phyloP scores from a whole-genome alignment of 2,329 filamentous ascomycete genomes.

The Pochonia chlamydosporia region DNA sequence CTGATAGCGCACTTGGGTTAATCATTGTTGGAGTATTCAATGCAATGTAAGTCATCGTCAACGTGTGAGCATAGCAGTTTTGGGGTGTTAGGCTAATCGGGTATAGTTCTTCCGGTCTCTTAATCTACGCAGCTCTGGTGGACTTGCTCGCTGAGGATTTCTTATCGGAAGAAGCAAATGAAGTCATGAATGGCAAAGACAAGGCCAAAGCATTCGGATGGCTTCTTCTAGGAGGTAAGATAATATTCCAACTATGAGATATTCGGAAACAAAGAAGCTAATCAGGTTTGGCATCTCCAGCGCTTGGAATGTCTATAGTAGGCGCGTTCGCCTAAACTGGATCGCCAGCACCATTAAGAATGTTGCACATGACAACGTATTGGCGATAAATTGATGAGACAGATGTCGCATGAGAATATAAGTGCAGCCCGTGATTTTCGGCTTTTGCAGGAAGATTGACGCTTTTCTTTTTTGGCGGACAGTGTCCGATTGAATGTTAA shows the following conservation, averaged over 20 bases:
- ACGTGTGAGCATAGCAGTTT: background rate
- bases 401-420: no score
- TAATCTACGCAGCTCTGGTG: constrained; percentile 58
- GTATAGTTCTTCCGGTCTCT: constrained; percentile 50
- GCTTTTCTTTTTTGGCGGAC: no score
- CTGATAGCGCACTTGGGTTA: constrained; percentile 56
- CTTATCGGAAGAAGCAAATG: constrained; percentile 49
- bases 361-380: no score
- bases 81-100: background rate
- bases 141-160: constrained; percentile 62
- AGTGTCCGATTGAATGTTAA: no score
- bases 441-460: no score
- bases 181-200: constrained; percentile 43
- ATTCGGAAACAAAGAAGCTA: background rate
- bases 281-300: background rate
- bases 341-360: no score
- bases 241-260: background rate
- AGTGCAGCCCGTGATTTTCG: no score
- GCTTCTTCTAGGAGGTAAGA: constrained; percentile 45
- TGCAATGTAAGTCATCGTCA: constrained; percentile 45
- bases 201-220: constrained; percentile 48
- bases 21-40: constrained; percentile 62
- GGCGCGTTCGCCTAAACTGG: background rate
- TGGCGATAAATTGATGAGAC: no score
- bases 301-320: constrained; percentile 6